Evolutionary conservation across 345 rosid genomes (phyloP).

Genomic region (Mallotus nudiflorus): DNA sequence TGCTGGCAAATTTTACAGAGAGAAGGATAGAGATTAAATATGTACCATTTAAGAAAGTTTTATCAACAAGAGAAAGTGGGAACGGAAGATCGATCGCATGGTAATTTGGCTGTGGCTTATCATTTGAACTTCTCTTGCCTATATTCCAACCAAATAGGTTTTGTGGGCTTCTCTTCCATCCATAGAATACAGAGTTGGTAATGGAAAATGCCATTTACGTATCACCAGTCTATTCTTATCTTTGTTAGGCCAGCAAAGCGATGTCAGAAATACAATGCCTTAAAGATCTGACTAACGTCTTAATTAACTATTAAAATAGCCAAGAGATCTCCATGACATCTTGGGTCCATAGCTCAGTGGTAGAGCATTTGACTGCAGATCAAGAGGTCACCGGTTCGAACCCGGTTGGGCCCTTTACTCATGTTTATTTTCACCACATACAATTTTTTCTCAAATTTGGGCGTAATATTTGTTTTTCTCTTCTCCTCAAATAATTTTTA

Average conservation of each 20-base stretch:
- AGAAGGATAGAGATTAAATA: conserved; percentile 8
- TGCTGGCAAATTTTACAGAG: too few relatives aligned
- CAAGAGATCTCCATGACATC: too few relatives aligned
- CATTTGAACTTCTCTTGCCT: conserved; percentile 38
- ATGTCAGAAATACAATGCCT: too few relatives aligned
- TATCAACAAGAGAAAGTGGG: conserved; percentile 57
- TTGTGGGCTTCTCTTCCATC: conserved; percentile 32
- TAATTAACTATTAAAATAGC: too few relatives aligned
- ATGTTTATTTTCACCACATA: too few relatives aligned
- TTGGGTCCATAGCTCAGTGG: conserved; percentile 43
- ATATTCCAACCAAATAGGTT: conserved; percentile 62
- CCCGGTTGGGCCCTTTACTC: conserved; percentile 42
- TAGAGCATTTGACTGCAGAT: conserved; percentile 44
- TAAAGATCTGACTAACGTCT: too few relatives aligned
- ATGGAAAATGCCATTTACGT: conserved; percentile 49
- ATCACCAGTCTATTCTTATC: neutral
- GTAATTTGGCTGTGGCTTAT: conserved; percentile 45
- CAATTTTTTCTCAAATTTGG: too few relatives aligned
- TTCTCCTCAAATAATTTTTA: too few relatives aligned
- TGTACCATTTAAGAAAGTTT: conserved; percentile 65
- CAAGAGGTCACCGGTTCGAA: conserved; percentile 42
- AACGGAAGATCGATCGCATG: conserved; percentile 59
- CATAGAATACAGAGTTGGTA: conserved; percentile 35
- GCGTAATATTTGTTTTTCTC: too few relatives aligned
- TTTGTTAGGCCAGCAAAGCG: too few relatives aligned